Evolutionary conservation across 441 rosid genomes (phyloP).

Genomic region (California macrophylla): DNA sequence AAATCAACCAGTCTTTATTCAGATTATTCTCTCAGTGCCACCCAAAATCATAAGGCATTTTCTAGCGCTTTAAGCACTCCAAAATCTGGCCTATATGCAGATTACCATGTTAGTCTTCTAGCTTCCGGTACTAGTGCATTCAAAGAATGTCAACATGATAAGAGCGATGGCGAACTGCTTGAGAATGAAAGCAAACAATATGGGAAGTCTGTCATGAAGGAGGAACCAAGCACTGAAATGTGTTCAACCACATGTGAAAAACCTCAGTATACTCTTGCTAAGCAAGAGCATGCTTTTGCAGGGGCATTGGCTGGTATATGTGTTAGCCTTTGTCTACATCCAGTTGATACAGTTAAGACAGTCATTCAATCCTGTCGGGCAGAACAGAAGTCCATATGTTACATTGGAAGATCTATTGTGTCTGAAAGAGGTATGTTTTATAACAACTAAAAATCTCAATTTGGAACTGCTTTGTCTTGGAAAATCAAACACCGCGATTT

Average conservation of each 20-base stretch:
- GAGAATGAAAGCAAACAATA: conserved; percentile 22
- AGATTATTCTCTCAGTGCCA: conserved; percentile 28
- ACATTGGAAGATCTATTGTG: conserved; percentile 62
- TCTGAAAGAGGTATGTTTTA: conserved; percentile 63
- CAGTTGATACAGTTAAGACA: conserved; percentile 81
- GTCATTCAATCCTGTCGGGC: conserved; percentile 57
- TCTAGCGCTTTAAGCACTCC: conserved; percentile 11
- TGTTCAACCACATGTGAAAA: conserved; percentile 23
- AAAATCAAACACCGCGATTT: neutral
- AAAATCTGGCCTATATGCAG: conserved; percentile 26
- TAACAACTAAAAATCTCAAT: neutral
- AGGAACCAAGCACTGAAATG: conserved; percentile 19
- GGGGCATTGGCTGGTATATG: conserved; percentile 77
- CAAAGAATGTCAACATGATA: conserved; percentile 11
- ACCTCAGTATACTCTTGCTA: conserved; percentile 36
- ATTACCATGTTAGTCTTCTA: conserved; percentile 23
- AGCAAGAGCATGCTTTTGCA: conserved; percentile 80
- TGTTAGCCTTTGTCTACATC: conserved; percentile 88
- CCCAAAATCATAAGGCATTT: conserved; percentile 20
- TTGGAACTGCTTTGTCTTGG: neutral
- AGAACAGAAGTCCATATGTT: conserved; percentile 52
- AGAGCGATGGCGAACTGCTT: conserved; percentile 17
- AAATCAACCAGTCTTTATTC: conserved; percentile 25
- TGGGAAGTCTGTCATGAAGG: conserved; percentile 16
- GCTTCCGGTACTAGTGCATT: conserved; percentile 21